Evolutionary conservation across 2,329 filamentous ascomycete genomes (phyloP), one percentile per base, ranked within the genome.

Genomic region (Colletotrichum sp.): DNA sequence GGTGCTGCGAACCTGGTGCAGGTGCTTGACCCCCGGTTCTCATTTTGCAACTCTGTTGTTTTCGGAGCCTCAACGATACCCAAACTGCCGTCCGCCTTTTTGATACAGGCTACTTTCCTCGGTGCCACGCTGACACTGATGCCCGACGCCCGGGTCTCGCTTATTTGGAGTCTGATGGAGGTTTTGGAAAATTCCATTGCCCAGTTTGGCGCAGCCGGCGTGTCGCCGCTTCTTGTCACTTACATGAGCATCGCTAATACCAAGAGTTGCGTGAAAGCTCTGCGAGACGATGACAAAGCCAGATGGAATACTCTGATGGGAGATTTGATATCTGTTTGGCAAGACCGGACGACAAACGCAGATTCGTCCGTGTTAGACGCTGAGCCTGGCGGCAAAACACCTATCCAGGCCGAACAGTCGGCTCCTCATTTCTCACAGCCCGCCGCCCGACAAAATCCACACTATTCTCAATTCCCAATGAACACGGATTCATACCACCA

Each of bases 21-120:
- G 49, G 81, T 79, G 13, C 75, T 86, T 10, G 83, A 85, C 62
- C 76, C 81, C 7, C 81, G 80, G 10, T 85, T 86, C 74, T 81
- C 80, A 9, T 86, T 84, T 72, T 86, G 85, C 80, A 85, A 85
- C 74, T 85, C 84, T 2, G 79, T 86, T 49, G 81, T 86, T 7
- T 82, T 83, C 26, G 82, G 81, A 10, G 81, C 81, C 12, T 82
- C 83, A 12, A 84, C 81, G 2, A 71, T 76, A 67, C 84, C 85
- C 15, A 79, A 78, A 34, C 76, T 84, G 1, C 84, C 85, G 0
- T 83, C 85, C 7, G 84, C 85, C 8, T 83, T 83, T 18, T 77
- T 86, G 3, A 80, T 86, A 8, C 85, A 86, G 72, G 79, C 82
- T 8, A 82, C 84, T 39, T 86, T 86, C 67, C 76, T 86, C n/a